These are phyloP conservation scores for Pichia sorboxylosa DNA, from an alignment of 1,139 yeast species.

Conservation along the genomic window DNA sequence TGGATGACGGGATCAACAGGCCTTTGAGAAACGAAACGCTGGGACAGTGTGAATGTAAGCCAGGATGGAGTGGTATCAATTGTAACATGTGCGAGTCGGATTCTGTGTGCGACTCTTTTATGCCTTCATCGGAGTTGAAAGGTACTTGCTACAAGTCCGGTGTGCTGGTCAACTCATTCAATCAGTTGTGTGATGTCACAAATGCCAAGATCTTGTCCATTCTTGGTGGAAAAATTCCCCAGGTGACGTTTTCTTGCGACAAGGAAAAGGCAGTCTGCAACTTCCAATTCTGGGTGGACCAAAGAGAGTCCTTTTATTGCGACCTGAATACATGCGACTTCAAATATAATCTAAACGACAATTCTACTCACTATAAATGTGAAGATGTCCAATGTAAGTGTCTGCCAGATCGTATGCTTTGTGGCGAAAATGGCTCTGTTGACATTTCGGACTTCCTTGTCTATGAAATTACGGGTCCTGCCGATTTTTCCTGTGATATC, in stretches of 20 bases:
- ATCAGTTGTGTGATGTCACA: constrained; percentile 92
- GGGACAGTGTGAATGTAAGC: constrained; percentile 71
- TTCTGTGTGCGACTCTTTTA: constrained; percentile 66
- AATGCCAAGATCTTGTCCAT: constrained; percentile 74
- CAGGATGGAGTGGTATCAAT: constrained; percentile 91
- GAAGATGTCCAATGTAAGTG: constrained; percentile 71
- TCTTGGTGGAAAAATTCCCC: constrained; percentile 71
- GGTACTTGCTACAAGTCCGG: constrained; percentile 94
- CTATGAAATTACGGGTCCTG: constrained; percentile 87
- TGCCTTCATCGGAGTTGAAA: constrained; percentile 76
- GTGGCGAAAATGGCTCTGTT: constrained; percentile 89
- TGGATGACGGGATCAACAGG: constrained; percentile 58
- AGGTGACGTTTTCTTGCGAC: constrained; percentile 85
- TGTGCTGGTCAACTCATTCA: constrained; percentile 63
- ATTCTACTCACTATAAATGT: constrained; percentile 70
- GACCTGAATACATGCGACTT: constrained; percentile 63
- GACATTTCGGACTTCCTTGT: constrained; percentile 88
- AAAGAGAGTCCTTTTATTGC: constrained; percentile 82
- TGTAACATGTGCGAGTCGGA: constrained; percentile 76
- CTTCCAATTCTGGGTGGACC: constrained; percentile 93
- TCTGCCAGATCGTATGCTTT: constrained; percentile 82
- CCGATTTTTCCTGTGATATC: constrained; percentile 75
- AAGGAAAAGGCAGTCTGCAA: constrained; percentile 56
- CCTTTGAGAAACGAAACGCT: constrained; percentile 41
- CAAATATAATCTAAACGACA: constrained; percentile 48